Evolutionary conservation across 345 rosid species (phyloP), one percentile per base, ranked within the genome.

Genomic region (Rhodomyrtus tomentosa): DNA sequence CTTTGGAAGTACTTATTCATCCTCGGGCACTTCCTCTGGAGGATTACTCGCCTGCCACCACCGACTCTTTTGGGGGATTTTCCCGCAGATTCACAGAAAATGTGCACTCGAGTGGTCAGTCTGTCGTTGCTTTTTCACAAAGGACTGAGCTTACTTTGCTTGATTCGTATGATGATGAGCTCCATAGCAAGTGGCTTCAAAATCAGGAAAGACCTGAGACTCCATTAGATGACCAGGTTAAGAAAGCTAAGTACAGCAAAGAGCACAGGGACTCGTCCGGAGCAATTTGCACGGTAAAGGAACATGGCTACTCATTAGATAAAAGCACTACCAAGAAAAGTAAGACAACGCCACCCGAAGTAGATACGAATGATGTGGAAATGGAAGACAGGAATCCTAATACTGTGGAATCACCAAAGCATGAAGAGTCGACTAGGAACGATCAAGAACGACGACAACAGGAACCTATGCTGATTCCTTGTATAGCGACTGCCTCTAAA

Each of bases 1-100:
- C 94, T 58, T 89, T 95, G 89, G 99, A 94, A 90, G 94, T 92
- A 81, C 92, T 95, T 85, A 91, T 95, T 80, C 98, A 95, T 89
- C 99, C 98, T 3, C 91, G 98, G 88, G 93, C 89, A 51, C 93
- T 92, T 84, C 94, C 96, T 18, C 82, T 92, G 68, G 89, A 86
- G 27, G 91, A 90, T 88, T 88, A 87, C 49, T 88, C 89, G 8
- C 54, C 95, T 16, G 54, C 82, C 42, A 25, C 36, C 58, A 52
- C 27, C 8, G 83, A 76, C 81, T 84, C 90, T 56, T 54, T 51
- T 32, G 86, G 84, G 80, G 87, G 85, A 55, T 84, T 84, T 85
- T 80, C 88, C 84, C 36, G 38, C 52, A 81, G 79, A 81, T 85
- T 84, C 59, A 82, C 81, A 2, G 89, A 85, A 84, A 89, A 56